A percentile compares a stretch with the other conserved stretches of the same genome.
Evolutionary conservation across 108 stramenopile species (phyloP).

Genomic region (Skeletonema tropicum): DNA sequence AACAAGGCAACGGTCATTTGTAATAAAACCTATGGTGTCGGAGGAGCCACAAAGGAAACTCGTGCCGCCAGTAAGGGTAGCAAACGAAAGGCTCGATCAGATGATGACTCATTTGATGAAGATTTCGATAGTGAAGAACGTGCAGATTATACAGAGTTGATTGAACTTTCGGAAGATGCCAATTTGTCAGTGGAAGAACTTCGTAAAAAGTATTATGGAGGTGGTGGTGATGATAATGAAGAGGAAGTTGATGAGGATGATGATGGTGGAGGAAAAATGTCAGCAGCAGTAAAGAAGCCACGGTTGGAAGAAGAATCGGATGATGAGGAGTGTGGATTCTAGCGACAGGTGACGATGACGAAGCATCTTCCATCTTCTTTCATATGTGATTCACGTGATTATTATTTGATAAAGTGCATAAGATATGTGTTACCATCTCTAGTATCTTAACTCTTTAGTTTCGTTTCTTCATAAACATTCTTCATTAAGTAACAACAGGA

Average conservation of each 20-base stretch:
- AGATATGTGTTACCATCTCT: neutral
- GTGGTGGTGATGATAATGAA: conserved; percentile 24
- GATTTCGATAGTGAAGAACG: conserved; percentile 36
- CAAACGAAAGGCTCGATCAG: conserved; percentile 10
- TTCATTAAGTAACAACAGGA: too few species aligned
- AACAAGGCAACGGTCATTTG: conserved; percentile 12
- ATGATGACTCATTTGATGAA: conserved; percentile 39
- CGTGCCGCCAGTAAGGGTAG: conserved; percentile 8
- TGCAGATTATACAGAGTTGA: conserved; percentile 59
- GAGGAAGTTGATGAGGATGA: conserved; percentile 23
- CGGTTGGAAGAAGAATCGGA: conserved; percentile 41
- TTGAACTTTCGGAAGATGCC: conserved; percentile 65
- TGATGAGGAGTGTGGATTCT: conserved; percentile 48
- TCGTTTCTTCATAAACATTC: too few species aligned
- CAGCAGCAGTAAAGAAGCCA: conserved; percentile 28
- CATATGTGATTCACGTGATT: neutral
- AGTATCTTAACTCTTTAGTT: too few species aligned
- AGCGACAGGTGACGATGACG: neutral
- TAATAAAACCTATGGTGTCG: conserved; percentile 30
- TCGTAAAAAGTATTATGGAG: conserved; percentile 59
- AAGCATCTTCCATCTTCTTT: neutral
- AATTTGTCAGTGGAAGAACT: conserved; percentile 63
- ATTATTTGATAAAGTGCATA: neutral
- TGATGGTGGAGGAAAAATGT: conserved; percentile 14
- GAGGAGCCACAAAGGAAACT: conserved; percentile 18